Conservation (phyloP, 495 filamentous ascomycete species). For the Glutinoglossum americanum region DNA sequence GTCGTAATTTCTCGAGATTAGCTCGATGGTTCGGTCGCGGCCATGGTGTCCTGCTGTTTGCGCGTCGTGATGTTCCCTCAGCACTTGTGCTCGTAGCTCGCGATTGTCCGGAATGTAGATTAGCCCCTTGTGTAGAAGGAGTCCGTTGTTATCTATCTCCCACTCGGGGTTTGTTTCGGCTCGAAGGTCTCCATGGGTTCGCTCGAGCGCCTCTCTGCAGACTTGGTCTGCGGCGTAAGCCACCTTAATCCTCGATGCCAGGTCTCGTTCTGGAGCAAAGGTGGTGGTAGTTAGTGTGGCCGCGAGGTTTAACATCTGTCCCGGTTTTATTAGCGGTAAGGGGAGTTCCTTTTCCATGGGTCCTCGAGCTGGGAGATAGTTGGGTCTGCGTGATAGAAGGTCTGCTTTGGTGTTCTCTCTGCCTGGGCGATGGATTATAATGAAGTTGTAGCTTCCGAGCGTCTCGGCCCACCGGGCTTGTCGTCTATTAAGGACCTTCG, state of each 20-base stretch:
- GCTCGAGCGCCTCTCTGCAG: too few relatives aligned
- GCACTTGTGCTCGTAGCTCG: background rate
- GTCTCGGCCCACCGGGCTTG: constrained; percentile 1
- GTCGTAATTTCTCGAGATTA: background rate
- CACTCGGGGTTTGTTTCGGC: too few relatives aligned
- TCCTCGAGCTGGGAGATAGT: too few relatives aligned
- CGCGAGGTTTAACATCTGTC: too few relatives aligned
- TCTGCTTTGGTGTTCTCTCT: background rate
- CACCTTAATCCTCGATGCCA: too few relatives aligned
- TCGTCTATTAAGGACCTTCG: constrained; percentile 1
- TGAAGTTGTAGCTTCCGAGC: background rate
- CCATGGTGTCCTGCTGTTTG: background rate
- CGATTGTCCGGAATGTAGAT: background rate
- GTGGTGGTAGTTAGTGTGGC: too few relatives aligned
- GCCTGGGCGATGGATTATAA: background rate
- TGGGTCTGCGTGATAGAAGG: background rate
- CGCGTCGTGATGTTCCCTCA: background rate
- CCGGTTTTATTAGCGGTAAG: too few relatives aligned
- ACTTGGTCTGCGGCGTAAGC: too few relatives aligned
- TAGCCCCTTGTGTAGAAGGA: background rate
- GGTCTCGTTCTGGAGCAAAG: too few relatives aligned
- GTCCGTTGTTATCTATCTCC: too few relatives aligned
- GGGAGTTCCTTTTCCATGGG: too few relatives aligned
- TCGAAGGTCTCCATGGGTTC: too few relatives aligned
- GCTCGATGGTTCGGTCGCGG: background rate